These are phyloP conservation scores for Pichia heedii DNA, from an alignment of 805 yeast genomes.

Conservation along the genomic window DNA sequence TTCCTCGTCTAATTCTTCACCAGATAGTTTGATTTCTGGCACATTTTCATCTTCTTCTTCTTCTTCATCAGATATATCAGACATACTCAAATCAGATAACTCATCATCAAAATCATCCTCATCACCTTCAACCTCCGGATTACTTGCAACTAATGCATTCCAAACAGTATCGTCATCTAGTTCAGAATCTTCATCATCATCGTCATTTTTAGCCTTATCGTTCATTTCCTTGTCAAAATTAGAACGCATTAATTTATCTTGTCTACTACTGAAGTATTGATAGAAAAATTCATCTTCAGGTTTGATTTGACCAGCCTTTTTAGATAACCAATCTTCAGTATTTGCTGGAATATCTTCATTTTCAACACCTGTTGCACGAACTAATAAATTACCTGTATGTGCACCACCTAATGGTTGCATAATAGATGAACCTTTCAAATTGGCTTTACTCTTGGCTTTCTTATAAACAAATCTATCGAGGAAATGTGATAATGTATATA, in stretches of 20 bases:
- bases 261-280: slow-evolving; percentile 68
- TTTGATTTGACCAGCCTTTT: slow-evolving; percentile 52
- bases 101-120: slow-evolving; percentile 29
- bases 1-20: slow-evolving; percentile 27
- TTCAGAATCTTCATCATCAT: slow-evolving; percentile 34
- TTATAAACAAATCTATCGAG: slow-evolving; percentile 92
- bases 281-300: slow-evolving; percentile 88
- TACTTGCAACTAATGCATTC: slow-evolving; percentile 50
- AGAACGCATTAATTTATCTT: slow-evolving; percentile 31
- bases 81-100: slow-evolving; percentile 31
- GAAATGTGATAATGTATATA: slow-evolving; percentile 82
- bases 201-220: slow-evolving; percentile 35
- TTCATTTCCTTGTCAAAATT: slow-evolving; percentile 36
- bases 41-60: slow-evolving; percentile 21
- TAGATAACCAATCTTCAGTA: slow-evolving; percentile 73
- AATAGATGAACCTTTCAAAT: slow-evolving; percentile 78
- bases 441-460: slow-evolving; percentile 72
- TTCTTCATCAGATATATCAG: slow-evolving; percentile 28
- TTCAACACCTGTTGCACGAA: slow-evolving; percentile 42
- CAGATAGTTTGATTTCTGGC: slow-evolving; percentile 18
- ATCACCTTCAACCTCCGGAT: slow-evolving; percentile 48
- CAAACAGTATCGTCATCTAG: slow-evolving; percentile 48
- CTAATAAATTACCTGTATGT: slow-evolving; percentile 60
- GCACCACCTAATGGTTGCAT: slow-evolving; percentile 96
- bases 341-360: slow-evolving; percentile 55